Evolutionary conservation across 352 stramenopile genomes (phyloP).

Genomic region (Pythium vanterpoolii): DNA sequence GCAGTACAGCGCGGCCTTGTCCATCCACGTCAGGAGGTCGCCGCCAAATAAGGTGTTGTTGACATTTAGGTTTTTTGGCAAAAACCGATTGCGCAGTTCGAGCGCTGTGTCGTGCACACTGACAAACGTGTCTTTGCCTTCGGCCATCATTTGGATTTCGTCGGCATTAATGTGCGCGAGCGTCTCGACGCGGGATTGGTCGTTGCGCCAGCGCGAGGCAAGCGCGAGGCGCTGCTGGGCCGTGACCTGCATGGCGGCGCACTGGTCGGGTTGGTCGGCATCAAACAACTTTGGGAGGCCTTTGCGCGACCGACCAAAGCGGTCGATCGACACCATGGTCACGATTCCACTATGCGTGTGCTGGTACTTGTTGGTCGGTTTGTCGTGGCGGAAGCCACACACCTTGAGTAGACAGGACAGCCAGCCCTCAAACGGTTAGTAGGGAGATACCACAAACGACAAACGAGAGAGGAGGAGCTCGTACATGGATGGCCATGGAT

Average conservation of each 20-base stretch:
- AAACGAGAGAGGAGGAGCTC: no score
- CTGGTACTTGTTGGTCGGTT: constrained; percentile 27
- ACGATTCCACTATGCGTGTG: constrained; percentile 34
- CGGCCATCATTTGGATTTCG: constrained; percentile 20
- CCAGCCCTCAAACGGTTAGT: no score
- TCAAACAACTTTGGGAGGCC: constrained; percentile 29
- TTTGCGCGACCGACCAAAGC: constrained; percentile 22
- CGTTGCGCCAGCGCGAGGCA: constrained; percentile 25
- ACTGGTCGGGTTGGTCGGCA: constrained; percentile 10
- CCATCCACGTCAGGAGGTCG: constrained; percentile 65
- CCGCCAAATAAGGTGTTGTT: constrained; percentile 77
- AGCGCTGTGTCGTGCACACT: constrained; percentile 53
- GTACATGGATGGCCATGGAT: no score
- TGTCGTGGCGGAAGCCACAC: no score
- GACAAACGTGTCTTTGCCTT: constrained; percentile 22
- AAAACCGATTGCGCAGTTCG: constrained; percentile 70
- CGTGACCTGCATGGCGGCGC: constrained; percentile 15
- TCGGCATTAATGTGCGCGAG: constrained; percentile 15
- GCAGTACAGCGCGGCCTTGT: constrained; percentile 64
- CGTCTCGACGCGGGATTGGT: constrained; percentile 30
- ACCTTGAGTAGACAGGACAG: no score
- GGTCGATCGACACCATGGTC: constrained; percentile 37
- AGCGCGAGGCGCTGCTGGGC: constrained; percentile 27
- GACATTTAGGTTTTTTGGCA: constrained; percentile 68
- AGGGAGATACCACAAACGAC: no score